Evolutionary conservation across 352 stramenopile genomes (phyloP).

Genomic region (Phytophthora podocarpi): DNA sequence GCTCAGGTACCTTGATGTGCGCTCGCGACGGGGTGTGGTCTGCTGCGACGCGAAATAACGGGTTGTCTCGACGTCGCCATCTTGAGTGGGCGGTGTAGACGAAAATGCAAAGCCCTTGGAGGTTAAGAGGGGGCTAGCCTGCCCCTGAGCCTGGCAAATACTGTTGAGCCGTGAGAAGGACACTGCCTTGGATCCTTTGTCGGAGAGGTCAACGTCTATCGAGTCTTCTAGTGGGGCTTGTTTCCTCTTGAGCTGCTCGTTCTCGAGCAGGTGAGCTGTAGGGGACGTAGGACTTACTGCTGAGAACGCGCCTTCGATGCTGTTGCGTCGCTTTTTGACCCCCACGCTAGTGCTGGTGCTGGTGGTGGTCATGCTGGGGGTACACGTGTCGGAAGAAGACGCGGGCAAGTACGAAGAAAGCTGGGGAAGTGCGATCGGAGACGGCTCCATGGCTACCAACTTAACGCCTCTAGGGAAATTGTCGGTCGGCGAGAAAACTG

Average conservation of each 20-base stretch:
- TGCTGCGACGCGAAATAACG: constrained; percentile 31
- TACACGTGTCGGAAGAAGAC: constrained; percentile 14
- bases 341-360: constrained; percentile 6
- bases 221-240: background rate
- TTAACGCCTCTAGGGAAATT: too few species aligned
- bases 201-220: background rate
- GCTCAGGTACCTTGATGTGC: constrained; percentile 34
- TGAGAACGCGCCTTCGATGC: constrained; percentile 23
- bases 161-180: constrained; percentile 9
- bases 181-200: background rate
- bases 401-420: constrained; percentile 30
- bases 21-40: constrained; percentile 23
- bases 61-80: constrained; percentile 13
- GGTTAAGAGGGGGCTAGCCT: constrained; percentile 2
- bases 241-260: constrained; percentile 25
- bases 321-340: constrained; percentile 27
- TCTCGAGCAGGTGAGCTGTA: constrained; percentile 3
- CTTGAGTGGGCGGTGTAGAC: constrained; percentile 20
- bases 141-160: constrained; percentile 15
- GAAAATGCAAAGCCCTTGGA: constrained; percentile 16
- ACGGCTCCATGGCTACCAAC: constrained; percentile 17
- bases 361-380: constrained; percentile 7
- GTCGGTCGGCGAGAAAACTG: background rate
- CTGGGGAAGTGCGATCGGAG: constrained; percentile 11
- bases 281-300: constrained; percentile 4